Evolutionary conservation across 257 asterid species (phyloP).

Genomic region (Solanum clarkiae): DNA sequence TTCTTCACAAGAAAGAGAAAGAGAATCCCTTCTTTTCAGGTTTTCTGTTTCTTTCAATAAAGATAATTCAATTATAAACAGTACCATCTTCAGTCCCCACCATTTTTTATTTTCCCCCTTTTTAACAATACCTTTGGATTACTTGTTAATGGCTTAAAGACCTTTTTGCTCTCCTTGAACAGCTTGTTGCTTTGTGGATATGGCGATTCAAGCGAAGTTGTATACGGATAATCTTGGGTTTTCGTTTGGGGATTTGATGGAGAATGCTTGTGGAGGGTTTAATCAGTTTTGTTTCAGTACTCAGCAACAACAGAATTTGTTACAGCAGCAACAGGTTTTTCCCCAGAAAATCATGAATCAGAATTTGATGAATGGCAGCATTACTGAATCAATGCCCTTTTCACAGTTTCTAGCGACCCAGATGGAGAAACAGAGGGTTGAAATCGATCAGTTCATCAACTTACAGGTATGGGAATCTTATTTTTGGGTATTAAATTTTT

Average conservation of each 20-base stretch:
- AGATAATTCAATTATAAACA: neutral
- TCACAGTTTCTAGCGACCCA: constrained; percentile 17
- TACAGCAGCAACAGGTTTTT: constrained; percentile 13
- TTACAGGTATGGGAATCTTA: constrained; percentile 32
- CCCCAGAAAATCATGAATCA: constrained; percentile 5
- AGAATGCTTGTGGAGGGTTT: constrained; percentile 33
- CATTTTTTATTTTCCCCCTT: neutral
- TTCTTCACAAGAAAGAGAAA: constrained; percentile 3
- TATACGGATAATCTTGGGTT: constrained; percentile 36
- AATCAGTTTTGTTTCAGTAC: constrained; percentile 6
- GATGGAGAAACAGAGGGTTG: constrained; percentile 31
- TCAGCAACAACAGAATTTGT: constrained; percentile 5
- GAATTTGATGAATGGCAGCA: neutral
- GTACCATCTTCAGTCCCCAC: neutral
- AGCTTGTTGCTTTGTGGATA: neutral
- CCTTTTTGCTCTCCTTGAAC: neutral
- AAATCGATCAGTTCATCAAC: constrained; percentile 39
- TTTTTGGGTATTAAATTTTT: neutral
- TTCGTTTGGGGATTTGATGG: constrained; percentile 23
- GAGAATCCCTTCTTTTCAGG: neutral
- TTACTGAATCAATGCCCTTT: constrained; percentile 3
- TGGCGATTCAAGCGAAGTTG: constrained; percentile 60
- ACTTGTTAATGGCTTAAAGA: too few relatives aligned
- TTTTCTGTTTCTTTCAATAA: constrained; percentile 21
- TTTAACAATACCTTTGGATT: too few relatives aligned